phyloP scores from a whole-genome alignment of 2,329 filamentous ascomycete species.

The Diaporthe amygdali region DNA sequence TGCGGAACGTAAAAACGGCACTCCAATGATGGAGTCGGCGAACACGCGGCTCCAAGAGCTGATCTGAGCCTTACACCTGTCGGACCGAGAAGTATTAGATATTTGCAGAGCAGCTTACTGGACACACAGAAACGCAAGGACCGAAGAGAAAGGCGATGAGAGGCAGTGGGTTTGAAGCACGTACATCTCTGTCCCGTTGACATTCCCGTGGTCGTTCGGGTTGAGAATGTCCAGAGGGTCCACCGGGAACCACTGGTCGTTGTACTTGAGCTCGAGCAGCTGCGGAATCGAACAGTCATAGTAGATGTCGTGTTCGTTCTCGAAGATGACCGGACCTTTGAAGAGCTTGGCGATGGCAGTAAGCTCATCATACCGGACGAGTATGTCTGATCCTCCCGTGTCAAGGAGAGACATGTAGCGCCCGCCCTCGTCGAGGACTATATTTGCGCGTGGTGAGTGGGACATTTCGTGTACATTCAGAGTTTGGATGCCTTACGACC shows the following conservation, averaged over 20 bases:
- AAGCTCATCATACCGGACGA: background rate
- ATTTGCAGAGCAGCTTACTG: background rate
- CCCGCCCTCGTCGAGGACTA: background rate
- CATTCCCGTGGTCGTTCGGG: background rate
- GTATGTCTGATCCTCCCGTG: background rate
- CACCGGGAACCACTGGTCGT: background rate
- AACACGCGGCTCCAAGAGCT: background rate
- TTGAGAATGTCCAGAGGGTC: background rate
- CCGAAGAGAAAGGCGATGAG: background rate
- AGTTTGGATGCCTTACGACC: background rate
- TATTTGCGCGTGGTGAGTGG: background rate
- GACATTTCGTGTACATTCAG: no score
- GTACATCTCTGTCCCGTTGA: background rate
- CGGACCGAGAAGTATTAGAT: background rate
- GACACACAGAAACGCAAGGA: background rate
- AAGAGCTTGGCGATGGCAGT: background rate
- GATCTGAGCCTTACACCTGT: conserved; percentile 1
- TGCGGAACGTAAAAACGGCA: background rate
- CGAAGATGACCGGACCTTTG: background rate
- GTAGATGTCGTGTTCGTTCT: background rate
- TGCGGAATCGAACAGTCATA: conserved; percentile 3
- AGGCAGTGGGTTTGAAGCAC: background rate
- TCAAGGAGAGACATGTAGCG: background rate
- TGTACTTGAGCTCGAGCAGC: background rate
- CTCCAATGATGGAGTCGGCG: background rate